These are phyloP conservation scores for Chlamydomonas sphaeroides DNA, from an alignment of 139 green algal genomes.

Conservation along the genomic window DNA sequence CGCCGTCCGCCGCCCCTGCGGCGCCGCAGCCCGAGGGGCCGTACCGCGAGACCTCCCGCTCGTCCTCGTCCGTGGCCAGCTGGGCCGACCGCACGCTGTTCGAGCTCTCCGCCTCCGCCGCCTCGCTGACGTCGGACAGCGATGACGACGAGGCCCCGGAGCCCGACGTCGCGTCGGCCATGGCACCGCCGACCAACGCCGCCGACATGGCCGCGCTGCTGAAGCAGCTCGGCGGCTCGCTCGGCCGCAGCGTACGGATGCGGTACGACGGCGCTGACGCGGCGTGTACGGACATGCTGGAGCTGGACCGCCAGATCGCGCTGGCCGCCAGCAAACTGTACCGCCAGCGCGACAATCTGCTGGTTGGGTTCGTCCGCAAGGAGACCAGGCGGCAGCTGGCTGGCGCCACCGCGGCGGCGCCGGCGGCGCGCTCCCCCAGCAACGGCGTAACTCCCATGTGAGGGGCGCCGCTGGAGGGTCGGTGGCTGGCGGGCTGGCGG, in stretches of 20 bases:
- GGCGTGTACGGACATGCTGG: constrained; percentile 13
- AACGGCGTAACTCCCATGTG: background rate
- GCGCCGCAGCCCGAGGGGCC: background rate
- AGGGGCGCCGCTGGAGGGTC: too few relatives aligned
- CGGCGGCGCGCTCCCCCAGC: background rate
- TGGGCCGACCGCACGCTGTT: constrained; percentile 25
- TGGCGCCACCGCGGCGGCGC: background rate
- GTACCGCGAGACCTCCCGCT: constrained; percentile 14
- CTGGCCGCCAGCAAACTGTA: constrained; percentile 23
- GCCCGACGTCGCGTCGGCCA: background rate
- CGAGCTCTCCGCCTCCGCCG: background rate
- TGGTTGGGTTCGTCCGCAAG: constrained; percentile 7
- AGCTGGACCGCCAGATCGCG: constrained; percentile 37
- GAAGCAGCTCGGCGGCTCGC: constrained; percentile 12
- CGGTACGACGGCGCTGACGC: constrained; percentile 22
- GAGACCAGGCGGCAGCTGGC: constrained; percentile 30
- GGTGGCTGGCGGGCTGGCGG: too few relatives aligned
- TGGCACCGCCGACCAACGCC: background rate
- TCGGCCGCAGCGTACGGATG: constrained; percentile 17
- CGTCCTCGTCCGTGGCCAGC: background rate
- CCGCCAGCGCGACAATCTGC: constrained; percentile 5
- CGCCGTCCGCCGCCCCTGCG: background rate
- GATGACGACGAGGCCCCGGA: constrained; percentile 7
- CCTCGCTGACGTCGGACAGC: background rate
- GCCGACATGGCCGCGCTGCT: constrained; percentile 27